Evolutionary conservation across 2,329 filamentous ascomycete species (phyloP), one percentile per base, ranked within the genome.

Genomic region (Aaosphaeria arxii): DNA sequence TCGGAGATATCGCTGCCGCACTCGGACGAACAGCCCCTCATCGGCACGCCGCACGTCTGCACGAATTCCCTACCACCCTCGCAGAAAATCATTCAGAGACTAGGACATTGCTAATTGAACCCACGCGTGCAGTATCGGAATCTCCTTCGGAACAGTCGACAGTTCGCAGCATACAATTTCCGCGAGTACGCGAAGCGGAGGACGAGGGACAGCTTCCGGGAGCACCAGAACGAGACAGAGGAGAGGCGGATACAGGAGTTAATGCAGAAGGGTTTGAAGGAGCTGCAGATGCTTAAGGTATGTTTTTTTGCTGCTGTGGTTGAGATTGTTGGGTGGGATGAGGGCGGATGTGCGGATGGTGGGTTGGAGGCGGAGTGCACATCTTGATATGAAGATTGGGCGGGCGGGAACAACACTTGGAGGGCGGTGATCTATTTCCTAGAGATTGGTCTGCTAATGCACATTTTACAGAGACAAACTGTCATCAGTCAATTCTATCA

Each of bases 121-220:
- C 33, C 4, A 9, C 4, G 2, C 4, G 9, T 30, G 9, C 17
- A 96, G 91, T 97, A 96, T 74, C 91, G 94, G 58, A 92, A 92
- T 65, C 78, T 99, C 62, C 79, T 97, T 63, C 88, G 91, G 61
- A 88, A 94, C 71, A 85, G 90, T 53, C 80, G 81, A 53, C 88
- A 96, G 66, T 97, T 99, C 72, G 83, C 90, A 53, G 84, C 88
- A 59, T 99, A 97, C 79, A 99, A 97, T 76, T 99, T 96, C 80
- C 85, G 94, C 74, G 92, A 96, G 71, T 99, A 99, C 73, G 91
- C 94, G 46, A 88, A 86, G 73, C 86, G 94, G 67, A 84, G 92
- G 71, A 96, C 94, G 69, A 83, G 82, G 69, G 94, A 97, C 77
- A 86, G 89, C 4, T 99, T 97, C 73, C 83, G 87, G 62, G 90